Base-by-base conservation (phyloP, 2,329 filamentous ascomycete genomes). In the Fusarium duplospermum region DNA sequence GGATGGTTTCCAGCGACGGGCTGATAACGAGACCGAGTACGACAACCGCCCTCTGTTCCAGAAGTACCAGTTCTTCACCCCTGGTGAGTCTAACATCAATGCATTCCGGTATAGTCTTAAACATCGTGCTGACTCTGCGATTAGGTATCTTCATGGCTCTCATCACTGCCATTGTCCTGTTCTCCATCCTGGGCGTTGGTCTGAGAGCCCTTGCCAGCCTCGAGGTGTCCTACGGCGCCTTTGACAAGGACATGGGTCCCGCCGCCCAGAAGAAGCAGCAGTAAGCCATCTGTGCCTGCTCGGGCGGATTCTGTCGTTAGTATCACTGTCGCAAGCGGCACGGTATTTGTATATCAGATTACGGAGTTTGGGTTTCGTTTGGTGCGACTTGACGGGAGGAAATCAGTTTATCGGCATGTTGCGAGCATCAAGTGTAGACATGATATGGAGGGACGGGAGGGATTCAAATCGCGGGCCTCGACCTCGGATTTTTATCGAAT, bases 211-310 rank as follows among this genome's bases (percentile, higher is more conserved):
- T 98, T 14, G 86, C 89, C 8, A 96, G 94, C 76, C 87, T 99
- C 20, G 89, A 98, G 82, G 94, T 98, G 33, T 93, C 94, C 1
- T 98, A 98, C 82, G 94, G 93, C 72, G 95, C 96, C 2, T 99
- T 98, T 81, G 96, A 97, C 81, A 98, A 98, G 87, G 96, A 98
- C 77, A 97, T 94, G 87, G 94, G 95, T 0, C 94, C 94, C n/a
- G 87, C 91, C 40, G 93, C 93, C 35, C 94, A 97, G 84, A 97
- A 95, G 90, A 97, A 94, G 86, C 81, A 84, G 72, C 77, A 83
- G 74, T 82, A 80, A 78, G 75, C 45, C 52, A 42, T 20, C 54
- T 69, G 61, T 60, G 64, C 38, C 52, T 42, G 24, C 60, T 65
- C 61, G 56, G 68, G 40, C 42, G 64, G 62, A 63, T 47, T 65